phyloP scores from a whole-genome alignment of 805 yeast species.

The Starmerella floricola region DNA sequence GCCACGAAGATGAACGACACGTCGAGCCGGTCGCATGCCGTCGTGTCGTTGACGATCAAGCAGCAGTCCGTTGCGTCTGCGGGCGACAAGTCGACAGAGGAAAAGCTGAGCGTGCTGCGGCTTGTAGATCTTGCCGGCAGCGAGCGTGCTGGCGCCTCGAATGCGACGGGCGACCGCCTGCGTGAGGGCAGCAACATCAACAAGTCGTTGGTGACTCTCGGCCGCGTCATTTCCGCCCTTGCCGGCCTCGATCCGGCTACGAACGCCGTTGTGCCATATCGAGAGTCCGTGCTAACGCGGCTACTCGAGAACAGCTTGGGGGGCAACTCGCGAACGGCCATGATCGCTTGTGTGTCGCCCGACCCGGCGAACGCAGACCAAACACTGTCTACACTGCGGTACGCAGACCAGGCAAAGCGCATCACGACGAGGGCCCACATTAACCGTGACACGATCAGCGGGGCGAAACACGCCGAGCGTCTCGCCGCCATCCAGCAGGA shows the following conservation, averaged over 20 bases:
- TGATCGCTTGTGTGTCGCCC: constrained; percentile 69
- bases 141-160: constrained; percentile 53
- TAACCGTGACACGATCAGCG: constrained; percentile 35
- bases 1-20: constrained; percentile 59
- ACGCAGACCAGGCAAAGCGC: constrained; percentile 64
- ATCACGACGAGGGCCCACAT: constrained; percentile 51
- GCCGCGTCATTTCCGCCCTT: constrained; percentile 48
- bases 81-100: constrained; percentile 29
- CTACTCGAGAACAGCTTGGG: constrained; percentile 62
- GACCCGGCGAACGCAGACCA: constrained; percentile 65
- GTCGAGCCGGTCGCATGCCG: constrained; percentile 74
- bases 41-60: constrained; percentile 48
- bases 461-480: constrained; percentile 31
- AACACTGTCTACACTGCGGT: constrained; percentile 59
- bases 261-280: constrained; percentile 42
- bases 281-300: constrained; percentile 70
- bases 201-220: constrained; percentile 64
- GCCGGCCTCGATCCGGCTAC: constrained; percentile 30
- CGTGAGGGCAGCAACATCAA: constrained; percentile 70
- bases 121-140: constrained; percentile 78
- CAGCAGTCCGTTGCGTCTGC: constrained; percentile 37
- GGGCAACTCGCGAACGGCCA: constrained; percentile 76
- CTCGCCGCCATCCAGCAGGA: constrained; percentile 33
- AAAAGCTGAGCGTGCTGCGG: constrained; percentile 47
- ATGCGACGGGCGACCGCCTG: constrained; percentile 44